phyloP scores from a whole-genome alignment of 2,329 filamentous ascomycete species.

The Sarocladium kiliense region DNA sequence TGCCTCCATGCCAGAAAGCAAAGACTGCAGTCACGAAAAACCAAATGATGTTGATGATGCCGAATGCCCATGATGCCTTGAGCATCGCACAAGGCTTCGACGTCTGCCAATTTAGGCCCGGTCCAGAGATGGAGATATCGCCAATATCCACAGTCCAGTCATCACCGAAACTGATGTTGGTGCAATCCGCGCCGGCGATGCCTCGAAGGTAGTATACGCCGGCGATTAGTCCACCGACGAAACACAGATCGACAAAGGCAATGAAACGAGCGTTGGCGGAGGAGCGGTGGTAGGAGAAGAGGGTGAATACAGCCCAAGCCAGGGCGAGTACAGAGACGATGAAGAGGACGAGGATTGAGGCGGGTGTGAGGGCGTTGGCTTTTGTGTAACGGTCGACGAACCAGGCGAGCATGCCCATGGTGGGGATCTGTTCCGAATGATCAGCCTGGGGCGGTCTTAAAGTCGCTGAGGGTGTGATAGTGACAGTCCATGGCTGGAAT shows the following conservation, averaged over 20 bases:
- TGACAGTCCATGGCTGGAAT: not conserved
- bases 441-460: not conserved
- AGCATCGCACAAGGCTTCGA: conserved; percentile 86
- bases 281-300: conserved; percentile 62
- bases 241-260: conserved; percentile 52
- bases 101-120: conserved; percentile 39
- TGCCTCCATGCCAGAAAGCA: conserved; percentile 53
- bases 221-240: conserved; percentile 60
- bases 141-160: conserved; percentile 56
- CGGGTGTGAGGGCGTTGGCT: conserved; percentile 53
- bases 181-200: conserved; percentile 63
- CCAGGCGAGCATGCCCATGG: conserved; percentile 62
- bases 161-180: conserved; percentile 51
- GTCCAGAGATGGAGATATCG: conserved; percentile 49
- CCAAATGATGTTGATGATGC: conserved; percentile 80
- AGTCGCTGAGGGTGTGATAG: no score
- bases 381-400: conserved; percentile 57
- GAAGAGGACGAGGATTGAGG: conserved; percentile 61
- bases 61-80: conserved; percentile 84
- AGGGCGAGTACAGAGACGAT: conserved; percentile 59
- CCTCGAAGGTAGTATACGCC: conserved; percentile 55
- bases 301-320: conserved; percentile 59
- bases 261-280: conserved; percentile 57
- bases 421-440: conserved; percentile 46
- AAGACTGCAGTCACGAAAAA: conserved; percentile 74